A percentile compares a stretch with the other conserved stretches of the same genome.
Conservation (phyloP, 768 basidiomycete species). For the Mycena haematopus region DNA sequence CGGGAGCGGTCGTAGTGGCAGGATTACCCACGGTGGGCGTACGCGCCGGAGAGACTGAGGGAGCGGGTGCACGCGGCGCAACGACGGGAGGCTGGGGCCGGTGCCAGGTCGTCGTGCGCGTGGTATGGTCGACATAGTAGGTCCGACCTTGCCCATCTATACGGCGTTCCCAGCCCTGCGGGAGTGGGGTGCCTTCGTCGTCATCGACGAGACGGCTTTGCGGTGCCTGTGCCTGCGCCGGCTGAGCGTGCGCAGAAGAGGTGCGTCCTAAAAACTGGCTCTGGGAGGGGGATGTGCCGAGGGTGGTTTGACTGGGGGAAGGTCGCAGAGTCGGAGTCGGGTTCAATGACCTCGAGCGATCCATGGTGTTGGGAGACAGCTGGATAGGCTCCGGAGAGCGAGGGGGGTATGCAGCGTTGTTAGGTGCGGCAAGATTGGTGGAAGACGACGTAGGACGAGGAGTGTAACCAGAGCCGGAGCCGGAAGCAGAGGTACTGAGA, state of each 20-base stretch:
- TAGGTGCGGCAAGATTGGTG: slow-evolving; percentile 11
- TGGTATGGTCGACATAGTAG: slow-evolving; percentile 90
- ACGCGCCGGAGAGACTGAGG: slow-evolving; percentile 34
- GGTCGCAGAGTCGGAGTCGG: slow-evolving; percentile 34
- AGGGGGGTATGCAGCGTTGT: slow-evolving; percentile 3
- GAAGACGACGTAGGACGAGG: slow-evolving; percentile 26
- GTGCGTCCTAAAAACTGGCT: slow-evolving; percentile 28
- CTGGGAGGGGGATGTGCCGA: slow-evolving; percentile 35
- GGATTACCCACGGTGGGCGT: slow-evolving; percentile 27
- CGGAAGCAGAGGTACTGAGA: slow-evolving; percentile 11
- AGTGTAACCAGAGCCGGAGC: slow-evolving; percentile 23
- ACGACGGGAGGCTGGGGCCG: slow-evolving; percentile 47
- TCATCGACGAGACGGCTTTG: slow-evolving; percentile 50
- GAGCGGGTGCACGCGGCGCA: slow-evolving; percentile 33
- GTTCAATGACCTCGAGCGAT: slow-evolving; percentile 25
- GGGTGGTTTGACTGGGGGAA: slow-evolving; percentile 35
- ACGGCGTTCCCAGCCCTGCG: slow-evolving; percentile 85
- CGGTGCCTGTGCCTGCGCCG: slow-evolving; percentile 14
- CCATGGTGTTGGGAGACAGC: slow-evolving; percentile 21
- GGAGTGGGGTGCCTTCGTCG: slow-evolving; percentile 69
- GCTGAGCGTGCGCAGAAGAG: slow-evolving; percentile 25
- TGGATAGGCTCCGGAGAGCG: slow-evolving; percentile 18
- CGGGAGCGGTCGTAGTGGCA: slow-evolving; percentile 32
- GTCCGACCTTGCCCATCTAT: slow-evolving; percentile 71
- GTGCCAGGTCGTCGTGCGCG: slow-evolving; percentile 83